Percentiles rank a stretch among this genome's conserved stretches.
These are phyloP conservation scores for Wolfiporia cocos DNA, from an alignment of 1,284 basidiomycete species.

Conservation along the genomic window DNA sequence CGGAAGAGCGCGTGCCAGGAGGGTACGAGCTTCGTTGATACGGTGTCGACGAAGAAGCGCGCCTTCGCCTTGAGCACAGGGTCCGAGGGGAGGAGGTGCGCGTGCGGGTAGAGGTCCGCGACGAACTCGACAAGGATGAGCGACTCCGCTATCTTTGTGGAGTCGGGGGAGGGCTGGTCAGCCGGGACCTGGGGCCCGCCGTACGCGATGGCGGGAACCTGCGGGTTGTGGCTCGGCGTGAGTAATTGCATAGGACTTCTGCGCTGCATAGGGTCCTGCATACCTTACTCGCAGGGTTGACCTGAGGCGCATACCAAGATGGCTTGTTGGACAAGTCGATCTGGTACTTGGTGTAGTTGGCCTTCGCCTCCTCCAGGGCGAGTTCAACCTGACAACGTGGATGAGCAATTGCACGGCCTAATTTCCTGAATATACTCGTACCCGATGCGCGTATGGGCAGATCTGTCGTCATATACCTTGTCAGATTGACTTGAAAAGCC, in stretches of 20 bases:
- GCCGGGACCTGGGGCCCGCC: slow-evolving; percentile 48
- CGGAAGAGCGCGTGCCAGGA: slow-evolving; percentile 24
- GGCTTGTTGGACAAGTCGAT: slow-evolving; percentile 62
- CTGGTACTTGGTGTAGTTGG: slow-evolving; percentile 40
- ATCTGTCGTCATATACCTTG: slow-evolving; percentile 5
- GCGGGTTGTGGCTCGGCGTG: not conserved
- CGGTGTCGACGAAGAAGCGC: slow-evolving; percentile 53
- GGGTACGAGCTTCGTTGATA: slow-evolving; percentile 38
- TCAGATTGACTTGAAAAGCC: not conserved
- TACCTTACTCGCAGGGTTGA: slow-evolving; percentile 63
- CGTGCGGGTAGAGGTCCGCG: slow-evolving; percentile 44
- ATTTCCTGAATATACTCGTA: slow-evolving; percentile 33
- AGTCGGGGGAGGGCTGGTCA: slow-evolving; percentile 49
- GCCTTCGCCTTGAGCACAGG: slow-evolving; percentile 48
- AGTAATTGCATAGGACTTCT: not conserved
- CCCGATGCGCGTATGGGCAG: slow-evolving; percentile 16
- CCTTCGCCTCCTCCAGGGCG: slow-evolving; percentile 49
- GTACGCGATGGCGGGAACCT: slow-evolving; percentile 49
- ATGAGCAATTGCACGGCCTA: not conserved
- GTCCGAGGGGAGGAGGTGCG: slow-evolving; percentile 43
- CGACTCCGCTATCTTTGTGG: slow-evolving; percentile 55
- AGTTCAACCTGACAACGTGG: slow-evolving; percentile 38
- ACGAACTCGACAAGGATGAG: slow-evolving; percentile 58
- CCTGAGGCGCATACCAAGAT: slow-evolving; percentile 51
- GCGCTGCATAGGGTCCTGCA: slow-evolving; percentile 8